Conservation (phyloP, 2,329 filamentous ascomycete species). For the Teratosphaeria pseudoeucalypti region DNA sequence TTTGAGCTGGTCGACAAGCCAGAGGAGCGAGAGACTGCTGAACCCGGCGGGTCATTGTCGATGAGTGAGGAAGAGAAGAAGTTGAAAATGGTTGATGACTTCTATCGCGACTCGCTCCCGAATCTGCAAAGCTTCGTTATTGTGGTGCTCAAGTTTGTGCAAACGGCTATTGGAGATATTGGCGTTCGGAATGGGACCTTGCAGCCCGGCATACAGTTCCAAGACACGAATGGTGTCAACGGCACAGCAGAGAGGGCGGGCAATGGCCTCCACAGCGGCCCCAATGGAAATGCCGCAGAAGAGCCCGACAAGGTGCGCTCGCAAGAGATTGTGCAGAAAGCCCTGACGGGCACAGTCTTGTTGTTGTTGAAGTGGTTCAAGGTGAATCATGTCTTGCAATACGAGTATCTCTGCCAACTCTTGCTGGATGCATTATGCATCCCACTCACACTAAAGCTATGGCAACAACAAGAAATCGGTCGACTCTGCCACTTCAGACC, state of each 20-base stretch:
- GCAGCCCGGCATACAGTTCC: slow-evolving; percentile 37
- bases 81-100: slow-evolving; percentile 55
- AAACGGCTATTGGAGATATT: slow-evolving; percentile 79
- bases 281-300: slow-evolving; percentile 38
- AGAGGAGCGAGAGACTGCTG: slow-evolving; percentile 22
- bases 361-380: slow-evolving; percentile 95
- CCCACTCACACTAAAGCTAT: slow-evolving; percentile 81
- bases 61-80: slow-evolving; percentile 19
- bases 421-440: slow-evolving; percentile 92
- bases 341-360: slow-evolving; percentile 78
- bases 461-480: slow-evolving; percentile 89
- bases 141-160: slow-evolving; percentile 78
- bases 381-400: slow-evolving; percentile 86
- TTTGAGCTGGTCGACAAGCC: slow-evolving; percentile 17
- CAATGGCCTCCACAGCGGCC: slow-evolving; percentile 27
- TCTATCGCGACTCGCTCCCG: slow-evolving; percentile 70
- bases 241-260: slow-evolving; percentile 20
- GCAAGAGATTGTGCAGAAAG: slow-evolving; percentile 82
- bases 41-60: slow-evolving; percentile 15
- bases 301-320: slow-evolving; percentile 73
- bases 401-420: slow-evolving; percentile 89
- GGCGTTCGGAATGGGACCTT: slow-evolving; percentile 43
- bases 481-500: slow-evolving; percentile 77
- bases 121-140: slow-evolving; percentile 89
- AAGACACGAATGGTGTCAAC: slow-evolving; percentile 19